Percentiles rank a stretch among this genome's conserved stretches.
phyloP scores from a whole-genome alignment of 176 grass and related monocot species.

The Bothriochloa decipiens region DNA sequence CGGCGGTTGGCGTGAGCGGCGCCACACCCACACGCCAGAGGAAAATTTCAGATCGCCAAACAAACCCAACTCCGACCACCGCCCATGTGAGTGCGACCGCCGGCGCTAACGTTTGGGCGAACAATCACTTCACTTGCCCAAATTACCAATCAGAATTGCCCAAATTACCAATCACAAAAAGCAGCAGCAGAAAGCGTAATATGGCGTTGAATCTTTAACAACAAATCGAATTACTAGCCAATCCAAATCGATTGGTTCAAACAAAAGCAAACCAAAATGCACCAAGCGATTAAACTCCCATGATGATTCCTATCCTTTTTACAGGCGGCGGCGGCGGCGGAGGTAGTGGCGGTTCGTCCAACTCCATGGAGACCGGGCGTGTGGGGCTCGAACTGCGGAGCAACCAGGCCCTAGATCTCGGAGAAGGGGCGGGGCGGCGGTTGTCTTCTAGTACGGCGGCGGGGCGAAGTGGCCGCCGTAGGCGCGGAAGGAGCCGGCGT shows the following conservation, averaged over 20 bases:
- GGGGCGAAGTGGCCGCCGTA: slow-evolving; percentile 32
- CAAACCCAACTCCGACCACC: slow-evolving; percentile 15
- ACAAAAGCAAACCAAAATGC: not conserved
- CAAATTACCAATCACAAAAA: not conserved
- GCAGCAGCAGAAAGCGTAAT: not conserved
- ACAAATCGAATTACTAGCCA: not conserved
- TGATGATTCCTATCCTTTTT: not conserved
- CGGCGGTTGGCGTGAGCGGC: slow-evolving; percentile 8
- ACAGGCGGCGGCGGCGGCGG: not conserved
- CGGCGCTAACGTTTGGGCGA: not conserved
- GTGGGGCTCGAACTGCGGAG: not conserved
- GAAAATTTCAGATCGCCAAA: not conserved
- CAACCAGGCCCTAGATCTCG: not conserved
- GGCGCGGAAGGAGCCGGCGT: slow-evolving; percentile 34
- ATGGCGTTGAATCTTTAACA: not conserved
- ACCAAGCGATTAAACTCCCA: not conserved
- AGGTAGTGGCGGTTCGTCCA: not conserved
- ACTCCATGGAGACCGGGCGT: not conserved
- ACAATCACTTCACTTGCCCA: not conserved
- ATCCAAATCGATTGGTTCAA: not conserved
- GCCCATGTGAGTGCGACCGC: slow-evolving; percentile 32
- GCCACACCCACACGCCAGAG: not conserved
- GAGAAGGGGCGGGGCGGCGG: no score
- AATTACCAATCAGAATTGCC: not conserved
- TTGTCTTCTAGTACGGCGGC: slow-evolving; percentile 22